phyloP scores from a whole-genome alignment of 2,329 filamentous ascomycete species.

The Microdochium trichocladiopsis region DNA sequence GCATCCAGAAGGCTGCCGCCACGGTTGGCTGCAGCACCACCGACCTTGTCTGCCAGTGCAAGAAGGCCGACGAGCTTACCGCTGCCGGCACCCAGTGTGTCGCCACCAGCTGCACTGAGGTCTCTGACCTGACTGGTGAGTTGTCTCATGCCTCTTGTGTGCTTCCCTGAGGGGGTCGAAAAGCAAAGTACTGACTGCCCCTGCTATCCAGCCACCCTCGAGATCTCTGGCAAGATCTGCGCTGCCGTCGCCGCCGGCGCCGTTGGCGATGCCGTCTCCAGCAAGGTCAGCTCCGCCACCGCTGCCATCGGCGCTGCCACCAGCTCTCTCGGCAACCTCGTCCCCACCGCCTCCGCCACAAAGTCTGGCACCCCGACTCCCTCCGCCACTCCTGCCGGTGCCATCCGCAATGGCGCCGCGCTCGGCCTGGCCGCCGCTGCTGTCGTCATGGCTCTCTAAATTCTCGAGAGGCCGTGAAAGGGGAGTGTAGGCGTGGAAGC shows the following conservation, averaged over 20 bases:
- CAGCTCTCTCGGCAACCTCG: not conserved
- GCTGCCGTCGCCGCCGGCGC: constrained; percentile 1
- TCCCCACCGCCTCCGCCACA: too few relatives aligned
- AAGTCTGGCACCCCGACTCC: constrained; percentile 7
- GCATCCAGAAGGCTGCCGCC: constrained; percentile 22
- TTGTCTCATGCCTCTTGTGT: not conserved
- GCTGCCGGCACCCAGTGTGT: constrained; percentile 26
- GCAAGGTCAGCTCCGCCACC: constrained; percentile 4
- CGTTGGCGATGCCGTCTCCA: constrained; percentile 2
- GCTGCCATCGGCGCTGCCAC: constrained; percentile 5
- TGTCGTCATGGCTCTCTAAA: constrained; percentile 22
- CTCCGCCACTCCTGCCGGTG: constrained; percentile 9
- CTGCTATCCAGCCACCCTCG: constrained; percentile 10
- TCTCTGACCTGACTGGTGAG: constrained; percentile 26
- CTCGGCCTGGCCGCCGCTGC: constrained; percentile 20
- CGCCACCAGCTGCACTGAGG: constrained; percentile 21
- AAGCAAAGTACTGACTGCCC: constrained; percentile 3
- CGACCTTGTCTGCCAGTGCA: constrained; percentile 31
- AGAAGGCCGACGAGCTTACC: constrained; percentile 24
- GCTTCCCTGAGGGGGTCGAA: not conserved
- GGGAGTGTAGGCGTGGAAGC: not conserved
- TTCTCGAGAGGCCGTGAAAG: not conserved
- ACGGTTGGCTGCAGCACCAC: constrained; percentile 22
- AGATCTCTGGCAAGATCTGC: constrained; percentile 8
- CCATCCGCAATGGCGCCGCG: constrained; percentile 7